Evolutionary conservation across 805 yeast genomes (phyloP).

Genomic region (Candida broadrunensis): DNA sequence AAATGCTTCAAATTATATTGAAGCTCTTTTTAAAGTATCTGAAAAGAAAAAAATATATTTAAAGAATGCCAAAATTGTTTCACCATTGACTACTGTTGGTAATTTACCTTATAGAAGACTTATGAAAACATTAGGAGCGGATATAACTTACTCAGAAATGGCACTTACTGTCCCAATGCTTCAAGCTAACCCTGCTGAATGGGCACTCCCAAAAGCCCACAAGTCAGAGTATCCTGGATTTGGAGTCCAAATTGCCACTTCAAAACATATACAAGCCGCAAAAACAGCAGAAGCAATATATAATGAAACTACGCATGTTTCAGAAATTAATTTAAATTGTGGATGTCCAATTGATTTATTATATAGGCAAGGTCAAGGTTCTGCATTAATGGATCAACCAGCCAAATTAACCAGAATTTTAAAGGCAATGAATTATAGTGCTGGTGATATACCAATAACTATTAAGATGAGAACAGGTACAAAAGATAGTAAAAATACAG

Average conservation of each 20-base stretch:
- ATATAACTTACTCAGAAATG: conserved; percentile 93
- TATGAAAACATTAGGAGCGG: conserved; percentile 89
- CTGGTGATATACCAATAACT: conserved; percentile 90
- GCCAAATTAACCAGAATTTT: conserved; percentile 74
- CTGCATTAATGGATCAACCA: conserved; percentile 88
- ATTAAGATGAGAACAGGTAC: conserved; percentile 92
- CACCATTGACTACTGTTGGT: conserved; percentile 97
- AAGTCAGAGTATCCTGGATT: conserved; percentile 77
- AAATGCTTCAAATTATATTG: conserved; percentile 55
- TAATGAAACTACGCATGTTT: conserved; percentile 55
- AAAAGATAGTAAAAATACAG: conserved; percentile 80
- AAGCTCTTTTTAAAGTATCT: conserved; percentile 70
- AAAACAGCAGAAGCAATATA: conserved; percentile 84
- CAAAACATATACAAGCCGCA: conserved; percentile 90
- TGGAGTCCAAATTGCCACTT: conserved; percentile 90
- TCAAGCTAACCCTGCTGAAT: conserved; percentile 89
- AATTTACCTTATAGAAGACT: conserved; percentile 92
- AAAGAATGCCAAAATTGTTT: conserved; percentile 75
- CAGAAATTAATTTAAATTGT: conserved; percentile 87
- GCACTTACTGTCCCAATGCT: conserved; percentile 81
- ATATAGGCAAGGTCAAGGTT: conserved; percentile 94
- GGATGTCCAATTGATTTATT: conserved; percentile 97
- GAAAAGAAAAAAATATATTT: conserved; percentile 79
- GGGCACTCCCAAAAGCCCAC: conserved; percentile 97
- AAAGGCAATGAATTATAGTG: conserved; percentile 82